Conservation (phyloP, 768 basidiomycete species). For the Tricholoma sp. region DNA sequence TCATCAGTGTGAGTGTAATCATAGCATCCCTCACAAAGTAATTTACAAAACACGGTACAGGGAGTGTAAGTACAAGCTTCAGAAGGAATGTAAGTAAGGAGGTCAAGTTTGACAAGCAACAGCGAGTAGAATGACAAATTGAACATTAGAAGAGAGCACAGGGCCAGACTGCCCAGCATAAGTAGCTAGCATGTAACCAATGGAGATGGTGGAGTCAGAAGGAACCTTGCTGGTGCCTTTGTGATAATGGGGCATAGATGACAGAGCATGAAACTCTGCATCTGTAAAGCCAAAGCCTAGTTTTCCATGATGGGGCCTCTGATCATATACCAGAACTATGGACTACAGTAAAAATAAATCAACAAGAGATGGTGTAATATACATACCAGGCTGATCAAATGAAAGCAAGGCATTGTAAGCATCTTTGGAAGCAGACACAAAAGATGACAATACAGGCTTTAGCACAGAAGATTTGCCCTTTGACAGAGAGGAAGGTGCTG, state of each 20-base stretch:
- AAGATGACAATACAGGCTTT: background rate
- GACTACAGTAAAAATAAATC: background rate
- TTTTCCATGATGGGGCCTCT: background rate
- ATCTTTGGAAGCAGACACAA: background rate
- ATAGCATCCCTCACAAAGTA: background rate
- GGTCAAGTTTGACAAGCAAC: background rate
- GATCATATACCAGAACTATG: constrained; percentile 9
- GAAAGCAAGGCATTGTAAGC: background rate
- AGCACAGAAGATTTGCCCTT: background rate
- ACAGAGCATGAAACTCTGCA: background rate
- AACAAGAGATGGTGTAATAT: background rate
- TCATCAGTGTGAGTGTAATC: too few species aligned
- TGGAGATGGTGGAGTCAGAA: background rate
- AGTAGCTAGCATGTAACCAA: constrained; percentile 3
- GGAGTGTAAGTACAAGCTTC: background rate
- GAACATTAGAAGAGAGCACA: constrained; percentile 4
- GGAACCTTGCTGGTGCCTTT: constrained; percentile 1
- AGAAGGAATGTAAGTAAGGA: background rate
- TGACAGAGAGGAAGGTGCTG: background rate
- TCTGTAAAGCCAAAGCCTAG: constrained; percentile 4
- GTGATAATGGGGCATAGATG: background rate
- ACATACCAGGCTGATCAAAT: background rate
- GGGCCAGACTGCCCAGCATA: constrained; percentile 1
- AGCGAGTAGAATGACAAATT: constrained; percentile 9
- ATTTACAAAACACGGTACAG: background rate